Evolutionary conservation across 257 asterid genomes (phyloP).

Genomic region (Verbascum thapsus): DNA sequence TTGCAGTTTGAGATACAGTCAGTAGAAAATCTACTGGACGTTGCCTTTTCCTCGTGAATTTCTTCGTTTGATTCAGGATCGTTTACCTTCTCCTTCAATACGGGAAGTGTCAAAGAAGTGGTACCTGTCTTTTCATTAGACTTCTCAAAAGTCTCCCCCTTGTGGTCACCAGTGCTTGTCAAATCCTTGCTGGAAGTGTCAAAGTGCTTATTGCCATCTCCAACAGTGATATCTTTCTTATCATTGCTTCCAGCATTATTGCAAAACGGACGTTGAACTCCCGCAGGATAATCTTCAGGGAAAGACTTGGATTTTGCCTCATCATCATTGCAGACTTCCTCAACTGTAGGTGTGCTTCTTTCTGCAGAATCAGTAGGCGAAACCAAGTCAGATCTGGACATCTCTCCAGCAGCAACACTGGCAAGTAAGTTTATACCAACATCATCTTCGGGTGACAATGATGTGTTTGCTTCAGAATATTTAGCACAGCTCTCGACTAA

Average conservation of each 20-base stretch:
- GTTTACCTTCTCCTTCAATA: constrained; percentile 31
- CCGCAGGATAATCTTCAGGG: constrained; percentile 32
- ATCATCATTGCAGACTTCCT: constrained; percentile 48
- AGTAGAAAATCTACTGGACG: constrained; percentile 19
- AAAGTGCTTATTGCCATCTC: constrained; percentile 29
- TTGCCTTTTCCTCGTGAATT: constrained; percentile 36
- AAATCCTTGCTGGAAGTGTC: constrained; percentile 31
- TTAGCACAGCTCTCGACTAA: constrained; percentile 88
- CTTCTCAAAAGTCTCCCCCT: constrained; percentile 37
- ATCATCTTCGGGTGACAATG: constrained; percentile 76
- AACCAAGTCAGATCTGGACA: constrained; percentile 54
- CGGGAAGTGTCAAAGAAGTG: constrained; percentile 27
- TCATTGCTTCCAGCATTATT: constrained; percentile 37
- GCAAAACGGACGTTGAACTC: constrained; percentile 31
- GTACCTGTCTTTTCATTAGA: constrained; percentile 36
- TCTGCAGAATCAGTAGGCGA: constrained; percentile 65
- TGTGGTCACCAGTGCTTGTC: constrained; percentile 31
- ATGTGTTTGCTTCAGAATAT: constrained; percentile 68
- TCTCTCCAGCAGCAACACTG: constrained; percentile 91
- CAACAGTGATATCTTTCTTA: constrained; percentile 38
- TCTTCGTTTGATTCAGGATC: constrained; percentile 35
- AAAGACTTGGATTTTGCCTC: constrained; percentile 51
- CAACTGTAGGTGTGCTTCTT: constrained; percentile 41
- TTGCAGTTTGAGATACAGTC: constrained; percentile 33
- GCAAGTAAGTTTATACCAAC: constrained; percentile 96